Conservation (phyloP, 2,329 filamentous ascomycete genomes). For the Incumbomyces lentus region DNA sequence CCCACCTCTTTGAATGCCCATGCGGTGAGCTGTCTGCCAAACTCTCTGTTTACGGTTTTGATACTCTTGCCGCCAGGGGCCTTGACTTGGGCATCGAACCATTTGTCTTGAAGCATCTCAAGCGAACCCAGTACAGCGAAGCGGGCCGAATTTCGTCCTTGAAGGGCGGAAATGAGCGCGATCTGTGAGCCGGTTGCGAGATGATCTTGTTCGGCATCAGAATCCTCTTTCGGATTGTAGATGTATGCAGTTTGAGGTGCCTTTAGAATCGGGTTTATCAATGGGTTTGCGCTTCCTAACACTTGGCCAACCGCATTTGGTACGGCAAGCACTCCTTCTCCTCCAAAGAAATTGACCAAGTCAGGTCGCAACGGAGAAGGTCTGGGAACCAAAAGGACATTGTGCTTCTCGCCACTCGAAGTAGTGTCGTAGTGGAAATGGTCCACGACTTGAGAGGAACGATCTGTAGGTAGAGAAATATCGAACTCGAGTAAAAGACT, state of each 20-base stretch:
- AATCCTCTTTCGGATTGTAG: conserved; percentile 86
- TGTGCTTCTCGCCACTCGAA: conserved; percentile 71
- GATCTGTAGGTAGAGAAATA: conserved; percentile 74
- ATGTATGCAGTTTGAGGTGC: conserved; percentile 80
- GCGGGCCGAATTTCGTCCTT: conserved; percentile 87
- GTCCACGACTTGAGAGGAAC: conserved; percentile 76
- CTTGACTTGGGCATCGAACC: conserved; percentile 74
- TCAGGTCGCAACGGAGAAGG: conserved; percentile 56
- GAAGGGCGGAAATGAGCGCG: conserved; percentile 70
- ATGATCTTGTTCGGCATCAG: conserved; percentile 57
- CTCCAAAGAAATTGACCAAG: conserved; percentile 67
- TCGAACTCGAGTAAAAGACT: conserved; percentile 80
- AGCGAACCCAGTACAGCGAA: conserved; percentile 75
- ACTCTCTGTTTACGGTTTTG: conserved; percentile 69
- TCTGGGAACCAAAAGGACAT: conserved; percentile 69
- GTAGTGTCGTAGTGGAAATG: conserved; percentile 86
- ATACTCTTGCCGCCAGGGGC: conserved; percentile 43
- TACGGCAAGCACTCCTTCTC: conserved; percentile 63
- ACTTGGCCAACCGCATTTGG: conserved; percentile 71
- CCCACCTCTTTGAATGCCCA: conserved; percentile 96
- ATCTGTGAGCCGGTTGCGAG: conserved; percentile 80
- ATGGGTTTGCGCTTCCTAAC: conserved; percentile 62
- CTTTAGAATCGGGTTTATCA: conserved; percentile 71
- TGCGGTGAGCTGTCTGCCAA: conserved; percentile 73
- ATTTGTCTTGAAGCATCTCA: conserved; percentile 78